Evolutionary conservation across 2,329 filamentous ascomycete genomes (phyloP).

Genomic region (Podosphaera aphanis): DNA sequence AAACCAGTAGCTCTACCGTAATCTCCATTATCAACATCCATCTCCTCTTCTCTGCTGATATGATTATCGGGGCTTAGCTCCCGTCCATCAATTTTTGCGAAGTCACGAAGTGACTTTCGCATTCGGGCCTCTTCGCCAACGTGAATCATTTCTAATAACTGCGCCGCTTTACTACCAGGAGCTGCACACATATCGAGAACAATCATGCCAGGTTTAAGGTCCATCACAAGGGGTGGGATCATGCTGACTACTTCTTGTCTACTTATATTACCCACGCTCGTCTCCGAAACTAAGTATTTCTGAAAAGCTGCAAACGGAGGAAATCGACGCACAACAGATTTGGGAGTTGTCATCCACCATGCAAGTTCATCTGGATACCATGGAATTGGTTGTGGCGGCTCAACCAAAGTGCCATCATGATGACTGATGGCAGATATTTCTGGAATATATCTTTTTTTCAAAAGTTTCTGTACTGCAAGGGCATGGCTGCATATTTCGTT

Average conservation of each 20-base stretch:
- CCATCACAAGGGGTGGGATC: conserved; percentile 88
- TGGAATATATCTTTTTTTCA: conserved; percentile 75
- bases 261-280: conserved; percentile 89
- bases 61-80: conserved; percentile 26
- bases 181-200: conserved; percentile 92
- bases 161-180: conserved; percentile 88
- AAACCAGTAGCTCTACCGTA: conserved; percentile 75
- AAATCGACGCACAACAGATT: conserved; percentile 84
- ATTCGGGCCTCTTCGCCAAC: conserved; percentile 75
- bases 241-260: conserved; percentile 96
- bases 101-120: conserved; percentile 40
- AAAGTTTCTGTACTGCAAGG: conserved; percentile 68
- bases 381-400: conserved; percentile 56
- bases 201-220: conserved; percentile 73
- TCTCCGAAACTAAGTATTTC: conserved; percentile 93
- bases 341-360: conserved; percentile 95
- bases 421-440: conserved; percentile 67
- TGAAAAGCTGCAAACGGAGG: conserved; percentile 88
- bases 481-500: conserved; percentile 41
- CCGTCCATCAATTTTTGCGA: conserved; percentile 36
- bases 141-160: conserved; percentile 86
- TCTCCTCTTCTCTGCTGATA: conserved; percentile 23
- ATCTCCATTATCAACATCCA: conserved; percentile 40
- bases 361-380: conserved; percentile 94
- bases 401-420: conserved; percentile 59